These are phyloP conservation scores for Geotrichum candidum DNA, from an alignment of 1,139 yeast genomes.

Conservation along the genomic window DNA sequence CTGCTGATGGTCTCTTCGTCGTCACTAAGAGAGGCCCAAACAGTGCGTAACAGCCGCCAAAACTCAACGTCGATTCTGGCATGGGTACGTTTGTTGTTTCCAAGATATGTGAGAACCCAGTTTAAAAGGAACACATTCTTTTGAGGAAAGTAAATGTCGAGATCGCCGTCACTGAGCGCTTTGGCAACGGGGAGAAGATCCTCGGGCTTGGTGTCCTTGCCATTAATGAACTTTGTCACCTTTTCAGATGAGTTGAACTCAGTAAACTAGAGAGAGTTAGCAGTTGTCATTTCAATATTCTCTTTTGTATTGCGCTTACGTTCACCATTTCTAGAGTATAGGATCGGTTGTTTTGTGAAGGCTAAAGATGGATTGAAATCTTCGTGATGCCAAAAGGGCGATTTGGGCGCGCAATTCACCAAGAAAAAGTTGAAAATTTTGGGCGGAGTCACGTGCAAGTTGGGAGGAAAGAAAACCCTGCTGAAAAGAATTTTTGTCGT, in stretches of 20 bases:
- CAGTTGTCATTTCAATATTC: neutral
- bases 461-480: conserved; percentile 11
- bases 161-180: conserved; percentile 39
- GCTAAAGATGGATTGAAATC: neutral
- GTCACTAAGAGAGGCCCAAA: conserved; percentile 11
- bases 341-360: neutral
- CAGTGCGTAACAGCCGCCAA: conserved; percentile 18
- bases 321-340: conserved; percentile 7
- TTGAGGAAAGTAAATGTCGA: conserved; percentile 55
- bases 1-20: conserved; percentile 18
- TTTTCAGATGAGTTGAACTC: conserved; percentile 41
- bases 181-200: conserved; percentile 44
- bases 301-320: conserved; percentile 1
- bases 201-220: conserved; percentile 43
- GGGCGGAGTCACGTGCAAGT: conserved; percentile 10
- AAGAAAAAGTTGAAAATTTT: conserved; percentile 1
- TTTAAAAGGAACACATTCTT: conserved; percentile 55
- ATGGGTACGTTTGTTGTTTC: conserved; percentile 17
- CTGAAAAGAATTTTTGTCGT: conserved; percentile 5
- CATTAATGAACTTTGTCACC: conserved; percentile 58
- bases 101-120: conserved; percentile 59
- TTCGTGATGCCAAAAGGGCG: neutral
- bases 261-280: neutral
- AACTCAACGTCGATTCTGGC: conserved; percentile 19
- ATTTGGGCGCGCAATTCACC: neutral